phyloP scores from a whole-genome alignment of 2,329 filamentous ascomycete species.

The Cordyceps cicadae region DNA sequence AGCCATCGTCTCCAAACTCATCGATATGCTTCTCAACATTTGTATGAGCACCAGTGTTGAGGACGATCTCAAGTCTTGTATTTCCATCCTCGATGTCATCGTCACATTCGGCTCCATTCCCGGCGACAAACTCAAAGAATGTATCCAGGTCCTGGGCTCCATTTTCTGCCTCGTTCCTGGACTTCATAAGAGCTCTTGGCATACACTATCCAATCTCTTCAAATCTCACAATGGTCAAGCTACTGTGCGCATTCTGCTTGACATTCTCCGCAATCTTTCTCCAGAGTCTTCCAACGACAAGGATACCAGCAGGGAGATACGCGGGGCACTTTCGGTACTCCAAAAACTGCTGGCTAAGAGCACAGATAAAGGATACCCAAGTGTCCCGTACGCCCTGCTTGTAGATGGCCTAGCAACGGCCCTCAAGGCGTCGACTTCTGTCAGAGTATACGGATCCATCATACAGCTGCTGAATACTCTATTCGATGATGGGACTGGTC shows the following conservation, averaged over 20 bases:
- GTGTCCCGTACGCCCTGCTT: conserved; percentile 50
- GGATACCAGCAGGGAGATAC: conserved; percentile 47
- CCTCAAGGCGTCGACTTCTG: conserved; percentile 34
- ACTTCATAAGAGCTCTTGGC: conserved; percentile 59
- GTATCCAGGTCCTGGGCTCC: conserved; percentile 62
- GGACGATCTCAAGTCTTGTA: conserved; percentile 58
- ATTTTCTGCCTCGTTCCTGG: conserved; percentile 58
- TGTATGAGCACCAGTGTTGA: conserved; percentile 59
- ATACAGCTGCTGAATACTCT: conserved; percentile 47
- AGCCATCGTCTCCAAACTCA: conserved; percentile 49
- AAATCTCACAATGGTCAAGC: conserved; percentile 66
- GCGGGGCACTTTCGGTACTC: conserved; percentile 55
- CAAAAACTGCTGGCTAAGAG: conserved; percentile 55
- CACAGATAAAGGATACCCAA: conserved; percentile 50
- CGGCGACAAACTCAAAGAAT: conserved; percentile 50
- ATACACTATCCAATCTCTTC: conserved; percentile 60
- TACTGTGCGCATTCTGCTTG: conserved; percentile 56
- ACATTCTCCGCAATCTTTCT: conserved; percentile 47
- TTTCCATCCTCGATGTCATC: conserved; percentile 59
- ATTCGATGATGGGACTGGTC: conserved; percentile 44
- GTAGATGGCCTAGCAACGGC: conserved; percentile 49
- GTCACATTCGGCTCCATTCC: conserved; percentile 67
- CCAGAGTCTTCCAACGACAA: conserved; percentile 39
- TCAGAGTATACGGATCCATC: conserved; percentile 38
- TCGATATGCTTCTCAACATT: conserved; percentile 56